These are phyloP conservation scores for Candida taoyuanica DNA, from an alignment of 805 yeast species.

Conservation along the genomic window DNA sequence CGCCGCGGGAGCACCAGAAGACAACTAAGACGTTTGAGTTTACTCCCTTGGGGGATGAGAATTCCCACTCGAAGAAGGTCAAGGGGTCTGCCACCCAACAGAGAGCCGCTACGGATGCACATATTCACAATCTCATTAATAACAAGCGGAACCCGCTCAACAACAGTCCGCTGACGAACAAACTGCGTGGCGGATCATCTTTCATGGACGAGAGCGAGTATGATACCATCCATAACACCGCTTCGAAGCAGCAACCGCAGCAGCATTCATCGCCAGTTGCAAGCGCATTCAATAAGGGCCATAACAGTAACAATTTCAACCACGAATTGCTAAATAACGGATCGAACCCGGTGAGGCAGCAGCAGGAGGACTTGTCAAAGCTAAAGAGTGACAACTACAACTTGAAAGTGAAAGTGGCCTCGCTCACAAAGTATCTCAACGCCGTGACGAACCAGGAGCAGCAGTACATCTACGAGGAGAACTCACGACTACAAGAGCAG, in stretches of 20 bases:
- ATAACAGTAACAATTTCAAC: too few relatives aligned
- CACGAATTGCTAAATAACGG: conserved; percentile 22
- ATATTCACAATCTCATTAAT: conserved; percentile 6
- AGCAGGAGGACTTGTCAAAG: conserved; percentile 27
- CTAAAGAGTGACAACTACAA: conserved; percentile 40
- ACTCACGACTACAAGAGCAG: conserved; percentile 30
- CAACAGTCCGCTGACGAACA: conserved; percentile 18
- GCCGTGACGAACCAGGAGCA: conserved; percentile 36
- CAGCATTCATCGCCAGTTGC: conserved; percentile 14
- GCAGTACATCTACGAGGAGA: conserved; percentile 33
- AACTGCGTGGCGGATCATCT: conserved; percentile 26
- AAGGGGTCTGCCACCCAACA: neutral
- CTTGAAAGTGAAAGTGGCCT: conserved; percentile 39
- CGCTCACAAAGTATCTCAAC: conserved; percentile 35
- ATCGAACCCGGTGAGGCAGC: conserved; percentile 29
- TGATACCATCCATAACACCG: conserved; percentile 20
- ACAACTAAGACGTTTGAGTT: conserved; percentile 14
- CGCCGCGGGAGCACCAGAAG: conserved; percentile 12
- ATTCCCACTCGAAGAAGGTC: neutral
- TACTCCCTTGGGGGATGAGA: conserved; percentile 15
- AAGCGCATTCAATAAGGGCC: conserved; percentile 11
- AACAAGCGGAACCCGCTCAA: conserved; percentile 15
- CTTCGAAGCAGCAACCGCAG: conserved; percentile 3
- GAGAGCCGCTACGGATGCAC: conserved; percentile 2
- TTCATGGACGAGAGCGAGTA: conserved; percentile 23